phyloP scores from a whole-genome alignment of 345 rosid species.

The Rhodamnia argentea region DNA sequence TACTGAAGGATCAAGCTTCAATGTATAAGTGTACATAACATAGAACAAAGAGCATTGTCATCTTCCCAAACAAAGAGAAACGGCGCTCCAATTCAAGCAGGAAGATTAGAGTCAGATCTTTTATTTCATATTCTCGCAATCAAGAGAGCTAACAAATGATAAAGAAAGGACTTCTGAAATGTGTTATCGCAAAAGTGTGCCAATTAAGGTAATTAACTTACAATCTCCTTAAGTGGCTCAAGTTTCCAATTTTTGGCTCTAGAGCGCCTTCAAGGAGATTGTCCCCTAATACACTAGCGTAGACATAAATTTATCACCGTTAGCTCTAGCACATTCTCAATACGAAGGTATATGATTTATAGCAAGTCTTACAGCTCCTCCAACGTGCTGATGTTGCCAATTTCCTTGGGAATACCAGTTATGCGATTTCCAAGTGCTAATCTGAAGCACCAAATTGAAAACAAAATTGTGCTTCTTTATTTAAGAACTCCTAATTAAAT shows the following conservation, averaged over 20 bases:
- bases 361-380: conserved; percentile 38
- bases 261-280: conserved; percentile 55
- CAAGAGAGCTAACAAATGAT: not conserved
- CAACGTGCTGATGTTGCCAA: conserved; percentile 49
- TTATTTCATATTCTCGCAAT: not conserved
- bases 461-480: not conserved
- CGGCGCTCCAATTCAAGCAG: not conserved
- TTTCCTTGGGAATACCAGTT: conserved; percentile 50
- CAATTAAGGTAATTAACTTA: not conserved
- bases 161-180: not conserved
- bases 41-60: not conserved
- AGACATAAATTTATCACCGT: not conserved
- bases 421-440: conserved; percentile 53
- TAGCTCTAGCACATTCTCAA: not conserved
- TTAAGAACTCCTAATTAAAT: not conserved
- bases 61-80: not conserved
- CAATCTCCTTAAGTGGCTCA: conserved; percentile 32
- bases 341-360: not conserved
- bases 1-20: not conserved
- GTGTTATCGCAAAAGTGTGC: not conserved
- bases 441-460: conserved; percentile 17
- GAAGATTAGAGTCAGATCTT: not conserved
- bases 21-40: not conserved
- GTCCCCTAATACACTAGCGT: conserved; percentile 47
- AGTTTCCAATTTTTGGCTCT: conserved; percentile 52